A percentile compares a stretch with the other conserved stretches of the same genome.
These are phyloP conservation scores for Bipolaris victoriae DNA, from an alignment of 2,329 filamentous ascomycete species.

Conservation along the genomic window DNA sequence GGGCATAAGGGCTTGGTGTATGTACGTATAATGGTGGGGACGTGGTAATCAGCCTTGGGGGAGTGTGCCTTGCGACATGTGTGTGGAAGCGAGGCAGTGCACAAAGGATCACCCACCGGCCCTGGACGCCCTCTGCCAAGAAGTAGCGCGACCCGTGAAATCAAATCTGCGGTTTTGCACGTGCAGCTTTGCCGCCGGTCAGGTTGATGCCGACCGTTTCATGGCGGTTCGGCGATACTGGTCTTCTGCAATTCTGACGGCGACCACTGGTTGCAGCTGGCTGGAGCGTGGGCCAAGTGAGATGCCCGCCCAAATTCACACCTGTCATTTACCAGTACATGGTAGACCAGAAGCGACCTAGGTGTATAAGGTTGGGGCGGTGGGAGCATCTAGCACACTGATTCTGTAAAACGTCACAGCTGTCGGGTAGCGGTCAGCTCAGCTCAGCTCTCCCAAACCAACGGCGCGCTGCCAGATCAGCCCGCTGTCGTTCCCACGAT, in stretches of 20 bases:
- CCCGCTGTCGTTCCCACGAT: constrained; percentile 7
- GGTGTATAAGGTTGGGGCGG: constrained; percentile 24
- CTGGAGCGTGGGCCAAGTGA: constrained; percentile 9
- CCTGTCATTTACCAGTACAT: background rate
- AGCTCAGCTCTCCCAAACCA: background rate
- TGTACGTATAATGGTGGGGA: constrained; percentile 5
- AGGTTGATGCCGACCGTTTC: constrained; percentile 17
- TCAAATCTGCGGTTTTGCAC: constrained; percentile 7
- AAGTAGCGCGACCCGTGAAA: constrained; percentile 5
- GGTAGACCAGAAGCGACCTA: background rate
- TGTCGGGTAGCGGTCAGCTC: constrained; percentile 10
- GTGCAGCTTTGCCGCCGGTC: constrained; percentile 9
- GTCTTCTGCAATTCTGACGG: constrained; percentile 5
- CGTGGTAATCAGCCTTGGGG: constrained; percentile 34
- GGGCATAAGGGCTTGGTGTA: constrained; percentile 14
- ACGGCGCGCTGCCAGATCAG: background rate
- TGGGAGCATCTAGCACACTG: constrained; percentile 10
- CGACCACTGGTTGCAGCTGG: constrained; percentile 12
- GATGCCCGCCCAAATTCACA: constrained; percentile 8
- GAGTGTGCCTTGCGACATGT: constrained; percentile 31
- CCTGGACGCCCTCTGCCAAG: constrained; percentile 12
- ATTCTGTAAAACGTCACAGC: background rate
- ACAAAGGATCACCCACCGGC: constrained; percentile 11
- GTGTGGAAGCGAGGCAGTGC: constrained; percentile 31
- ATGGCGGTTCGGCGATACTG: constrained; percentile 21